These are phyloP conservation scores for Metarhizium sp. DNA, from an alignment of 2,329 filamentous ascomycete species.

Conservation along the genomic window DNA sequence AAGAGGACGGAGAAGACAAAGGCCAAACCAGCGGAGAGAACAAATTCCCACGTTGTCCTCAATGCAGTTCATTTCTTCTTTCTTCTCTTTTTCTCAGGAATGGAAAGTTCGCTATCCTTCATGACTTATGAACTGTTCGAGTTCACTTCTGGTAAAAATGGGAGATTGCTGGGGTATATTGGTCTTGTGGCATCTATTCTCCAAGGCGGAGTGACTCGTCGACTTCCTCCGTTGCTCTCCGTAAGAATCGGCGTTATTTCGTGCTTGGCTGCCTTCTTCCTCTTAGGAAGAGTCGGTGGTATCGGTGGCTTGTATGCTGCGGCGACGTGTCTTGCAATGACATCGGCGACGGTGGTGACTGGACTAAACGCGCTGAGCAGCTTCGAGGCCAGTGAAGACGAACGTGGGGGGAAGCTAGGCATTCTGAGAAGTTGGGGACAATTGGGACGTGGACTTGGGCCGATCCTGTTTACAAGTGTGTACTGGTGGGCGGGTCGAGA, in stretches of 20 bases:
- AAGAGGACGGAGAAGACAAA: conserved; percentile 16
- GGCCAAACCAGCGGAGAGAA: conserved; percentile 37
- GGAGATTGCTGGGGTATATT: conserved; percentile 79
- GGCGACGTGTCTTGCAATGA: conserved; percentile 76
- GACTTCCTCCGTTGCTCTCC: conserved; percentile 69
- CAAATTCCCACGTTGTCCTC: conserved; percentile 75
- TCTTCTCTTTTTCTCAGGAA: conserved; percentile 92
- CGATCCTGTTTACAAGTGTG: conserved; percentile 82
- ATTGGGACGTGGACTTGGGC: conserved; percentile 76
- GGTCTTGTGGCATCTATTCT: conserved; percentile 86
- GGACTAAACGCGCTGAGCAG: conserved; percentile 86
- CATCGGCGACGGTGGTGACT: conserved; percentile 89
- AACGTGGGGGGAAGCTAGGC: conserved; percentile 80
- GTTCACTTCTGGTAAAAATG: conserved; percentile 71
- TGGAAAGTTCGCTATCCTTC: conserved; percentile 96
- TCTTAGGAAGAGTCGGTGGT: conserved; percentile 62
- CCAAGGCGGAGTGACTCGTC: conserved; percentile 83
- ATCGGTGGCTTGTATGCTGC: conserved; percentile 68
- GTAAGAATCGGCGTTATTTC: conserved; percentile 71
- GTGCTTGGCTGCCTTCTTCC: conserved; percentile 69
- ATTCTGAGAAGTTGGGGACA: conserved; percentile 77
- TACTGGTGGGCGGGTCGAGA: conserved; percentile 98
- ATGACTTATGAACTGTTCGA: conserved; percentile 93
- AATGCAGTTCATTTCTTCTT: conserved; percentile 85
- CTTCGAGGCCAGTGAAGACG: conserved; percentile 71